These are phyloP conservation scores for Withania somnifera DNA, from an alignment of 305 asterid genomes.

Conservation along the genomic window DNA sequence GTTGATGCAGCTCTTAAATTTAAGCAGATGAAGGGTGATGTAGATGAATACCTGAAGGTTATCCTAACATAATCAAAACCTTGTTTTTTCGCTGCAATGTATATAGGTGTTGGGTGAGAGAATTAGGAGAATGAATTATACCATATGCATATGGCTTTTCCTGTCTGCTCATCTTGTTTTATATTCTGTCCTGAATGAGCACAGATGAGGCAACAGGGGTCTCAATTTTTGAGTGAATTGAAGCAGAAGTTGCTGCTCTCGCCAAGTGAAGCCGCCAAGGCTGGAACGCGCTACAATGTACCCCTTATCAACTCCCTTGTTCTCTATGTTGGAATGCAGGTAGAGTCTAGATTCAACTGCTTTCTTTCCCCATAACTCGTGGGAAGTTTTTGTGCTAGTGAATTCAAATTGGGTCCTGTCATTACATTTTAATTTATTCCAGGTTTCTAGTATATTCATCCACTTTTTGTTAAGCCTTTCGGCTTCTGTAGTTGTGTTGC, in stretches of 20 bases:
- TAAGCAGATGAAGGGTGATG: constrained; percentile 78
- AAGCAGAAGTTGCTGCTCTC: constrained; percentile 86
- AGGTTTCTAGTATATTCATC: neutral
- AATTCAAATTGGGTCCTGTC: neutral
- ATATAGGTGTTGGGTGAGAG: neutral
- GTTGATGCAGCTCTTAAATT: constrained; percentile 89
- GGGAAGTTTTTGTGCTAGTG: neutral
- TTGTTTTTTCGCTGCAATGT: neutral
- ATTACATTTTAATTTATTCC: neutral
- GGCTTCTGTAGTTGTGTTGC: neutral
- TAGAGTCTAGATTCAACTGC: neutral
- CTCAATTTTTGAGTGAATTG: constrained; percentile 69
- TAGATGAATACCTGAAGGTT: constrained; percentile 97
- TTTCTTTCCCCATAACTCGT: neutral
- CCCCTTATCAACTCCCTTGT: constrained; percentile 95
- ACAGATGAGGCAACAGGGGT: constrained; percentile 82
- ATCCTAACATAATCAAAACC: neutral
- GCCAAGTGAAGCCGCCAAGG: constrained; percentile 59
- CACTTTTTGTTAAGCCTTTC: neutral
- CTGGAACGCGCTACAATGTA: constrained; percentile 92
- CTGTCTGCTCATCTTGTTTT: constrained; percentile 5
- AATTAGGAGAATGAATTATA: neutral
- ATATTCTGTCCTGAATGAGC: constrained; percentile 10
- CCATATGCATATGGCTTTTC: neutral
- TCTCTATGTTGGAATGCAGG: constrained; percentile 95